Conservation (phyloP, 169 alveolate species). For the Plasmodium cynomolgi region DNA sequence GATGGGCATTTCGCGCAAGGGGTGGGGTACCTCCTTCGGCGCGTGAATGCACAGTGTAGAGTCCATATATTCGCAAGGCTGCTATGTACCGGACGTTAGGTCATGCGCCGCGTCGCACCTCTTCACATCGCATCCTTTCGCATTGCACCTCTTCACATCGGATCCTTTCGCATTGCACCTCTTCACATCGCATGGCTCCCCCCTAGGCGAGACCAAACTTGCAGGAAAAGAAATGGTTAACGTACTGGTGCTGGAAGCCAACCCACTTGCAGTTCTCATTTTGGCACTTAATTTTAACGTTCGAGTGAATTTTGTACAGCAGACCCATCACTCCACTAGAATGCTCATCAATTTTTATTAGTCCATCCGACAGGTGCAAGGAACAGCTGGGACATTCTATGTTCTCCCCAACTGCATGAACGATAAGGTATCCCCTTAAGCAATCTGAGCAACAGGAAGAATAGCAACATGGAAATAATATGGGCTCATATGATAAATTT, state of each 20-base stretch:
- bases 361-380: not conserved
- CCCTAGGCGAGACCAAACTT: not conserved
- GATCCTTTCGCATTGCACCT: not conserved
- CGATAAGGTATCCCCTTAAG: constrained; percentile 10
- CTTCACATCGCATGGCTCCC: not conserved
- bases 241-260: constrained; percentile 52
- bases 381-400: constrained; percentile 46
- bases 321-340: constrained; percentile 40
- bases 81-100: not conserved
- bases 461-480: constrained; percentile 63
- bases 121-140: not conserved
- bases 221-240: constrained; percentile 43
- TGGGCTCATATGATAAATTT: constrained; percentile 49
- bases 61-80: not conserved
- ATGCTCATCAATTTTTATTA: constrained; percentile 48
- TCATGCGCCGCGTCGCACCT: not conserved
- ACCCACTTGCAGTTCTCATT: constrained; percentile 31
- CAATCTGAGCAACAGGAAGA: constrained; percentile 65
- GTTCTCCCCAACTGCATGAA: not conserved
- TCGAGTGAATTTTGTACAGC: constrained; percentile 36
- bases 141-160: not conserved
- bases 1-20: not conserved
- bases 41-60: not conserved
- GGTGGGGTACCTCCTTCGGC: not conserved
- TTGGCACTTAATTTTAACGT: constrained; percentile 59